A percentile compares a stretch with the other conserved stretches of the same genome.
phyloP scores from a whole-genome alignment of 441 rosid genomes.

The Adansonia rubrostipa region DNA sequence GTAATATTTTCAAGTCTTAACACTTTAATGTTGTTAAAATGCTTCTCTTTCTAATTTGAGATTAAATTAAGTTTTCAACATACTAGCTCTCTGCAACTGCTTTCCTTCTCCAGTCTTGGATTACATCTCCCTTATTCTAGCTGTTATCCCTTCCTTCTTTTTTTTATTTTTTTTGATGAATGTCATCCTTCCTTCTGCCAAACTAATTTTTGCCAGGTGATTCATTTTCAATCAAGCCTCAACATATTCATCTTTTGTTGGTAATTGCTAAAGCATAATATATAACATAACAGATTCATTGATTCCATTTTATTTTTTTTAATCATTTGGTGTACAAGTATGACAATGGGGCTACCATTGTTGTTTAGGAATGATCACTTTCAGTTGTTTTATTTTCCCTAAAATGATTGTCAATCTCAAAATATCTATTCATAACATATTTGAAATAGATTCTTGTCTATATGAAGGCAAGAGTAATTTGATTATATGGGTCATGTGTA shows the following conservation, averaged over 20 bases:
- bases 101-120: too few species aligned
- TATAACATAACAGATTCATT: background rate
- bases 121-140: background rate
- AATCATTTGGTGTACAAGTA: background rate
- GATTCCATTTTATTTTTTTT: background rate
- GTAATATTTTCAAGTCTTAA: background rate
- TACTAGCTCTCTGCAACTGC: too few species aligned
- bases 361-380: background rate
- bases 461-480: background rate
- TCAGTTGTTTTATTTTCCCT: background rate
- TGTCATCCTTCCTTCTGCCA: background rate
- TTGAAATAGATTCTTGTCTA: too few species aligned
- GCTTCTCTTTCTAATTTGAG: background rate
- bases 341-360: background rate
- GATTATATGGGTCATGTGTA: too few species aligned
- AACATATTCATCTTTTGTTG: background rate
- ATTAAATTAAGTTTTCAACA: too few species aligned
- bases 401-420: background rate
- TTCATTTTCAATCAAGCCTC: background rate
- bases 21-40: too few species aligned
- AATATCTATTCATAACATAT: background rate
- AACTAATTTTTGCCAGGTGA: background rate
- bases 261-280: background rate
- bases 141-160: too few species aligned
- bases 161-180: too few species aligned